Evolutionary conservation across 805 yeast species (phyloP).

Genomic region (Teunomyces aglyptinius): DNA sequence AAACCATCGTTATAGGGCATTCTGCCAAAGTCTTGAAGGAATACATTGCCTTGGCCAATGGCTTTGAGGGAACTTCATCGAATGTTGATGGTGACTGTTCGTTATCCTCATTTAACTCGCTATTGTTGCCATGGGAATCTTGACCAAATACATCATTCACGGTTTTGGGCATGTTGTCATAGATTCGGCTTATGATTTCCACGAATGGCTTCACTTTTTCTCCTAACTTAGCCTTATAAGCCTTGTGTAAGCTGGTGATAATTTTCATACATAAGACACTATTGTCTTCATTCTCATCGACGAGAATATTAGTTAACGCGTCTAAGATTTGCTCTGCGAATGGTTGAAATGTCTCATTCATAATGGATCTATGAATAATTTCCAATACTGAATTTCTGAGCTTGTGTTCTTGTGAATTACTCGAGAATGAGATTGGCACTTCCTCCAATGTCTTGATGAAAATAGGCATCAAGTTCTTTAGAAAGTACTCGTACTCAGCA

Average conservation of each 20-base stretch:
- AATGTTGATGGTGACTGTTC: constrained; percentile 42
- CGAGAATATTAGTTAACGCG: constrained; percentile 56
- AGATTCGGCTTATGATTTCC: constrained; percentile 69
- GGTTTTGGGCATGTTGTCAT: constrained; percentile 73
- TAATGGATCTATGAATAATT: constrained; percentile 73
- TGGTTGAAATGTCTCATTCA: constrained; percentile 78
- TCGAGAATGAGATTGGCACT: constrained; percentile 70
- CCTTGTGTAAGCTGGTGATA: constrained; percentile 79
- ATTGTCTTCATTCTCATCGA: constrained; percentile 89
- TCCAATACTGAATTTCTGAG: constrained; percentile 75
- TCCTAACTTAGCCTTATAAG: constrained; percentile 65
- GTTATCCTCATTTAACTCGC: constrained; percentile 13
- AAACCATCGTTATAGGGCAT: constrained; percentile 95
- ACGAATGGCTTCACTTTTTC: constrained; percentile 79
- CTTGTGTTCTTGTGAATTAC: constrained; percentile 70
- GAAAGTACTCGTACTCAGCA: constrained; percentile 76
- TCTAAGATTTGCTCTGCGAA: constrained; percentile 62
- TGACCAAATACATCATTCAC: constrained; percentile 62
- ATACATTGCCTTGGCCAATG: constrained; percentile 62
- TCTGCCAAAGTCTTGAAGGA: constrained; percentile 93
- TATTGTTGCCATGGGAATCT: constrained; percentile 2
- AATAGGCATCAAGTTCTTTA: constrained; percentile 67
- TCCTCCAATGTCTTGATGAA: constrained; percentile 60
- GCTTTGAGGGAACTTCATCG: constrained; percentile 31
- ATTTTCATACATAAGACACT: constrained; percentile 90